Evolutionary conservation across 1,139 yeast genomes (phyloP), one percentile per base, ranked within the genome.

Genomic region (Pichia sp.): DNA sequence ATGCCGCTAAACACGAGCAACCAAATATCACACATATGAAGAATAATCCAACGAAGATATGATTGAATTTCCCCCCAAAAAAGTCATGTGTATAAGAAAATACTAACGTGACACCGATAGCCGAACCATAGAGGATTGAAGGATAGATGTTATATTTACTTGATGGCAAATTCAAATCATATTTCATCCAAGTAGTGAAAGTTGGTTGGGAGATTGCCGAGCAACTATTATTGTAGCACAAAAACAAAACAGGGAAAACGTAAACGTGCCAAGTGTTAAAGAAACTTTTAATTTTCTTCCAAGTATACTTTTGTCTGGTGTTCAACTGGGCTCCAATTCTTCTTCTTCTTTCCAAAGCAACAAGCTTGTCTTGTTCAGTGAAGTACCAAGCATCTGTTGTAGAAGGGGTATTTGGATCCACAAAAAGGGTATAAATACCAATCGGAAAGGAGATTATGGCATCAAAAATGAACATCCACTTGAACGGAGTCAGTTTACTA

Each of bases 401-500:
- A 4, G 49, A 47, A 10, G 46, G 46, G 9, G 46, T 47, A 31
- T 41, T 39, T 9, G 49, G 46, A 41, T 37, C 43, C 19, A 47
- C 43, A 34, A 47, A 41, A n/a, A 47, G n/a, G 0, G 41, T 59
- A 42, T 12, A 73, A 58, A 54, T n/a, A n/a, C 43, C 41, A 4
- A 47, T 41, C 3, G 44, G 44, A 22, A 84, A 55, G 1, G 89
- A 81, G 41, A 83, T 73, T 41, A 82, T 68, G 31, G 88, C 88
- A 66, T 85, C 89, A 52, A 86, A 74, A 49, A 86, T 77, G 62
- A 83, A 86, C 66, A 85, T 79, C 93, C 93, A 86, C 66, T 82
- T 76, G 87, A 88, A 84, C 6, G 85, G 82, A 40, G 68, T 74
- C 45, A 79, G 69, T 3, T 85, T 85, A 52, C 66, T 66, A 42